Conservation (phyloP, 2,329 filamentous ascomycete genomes). For the Teratosphaeria destructans region DNA sequence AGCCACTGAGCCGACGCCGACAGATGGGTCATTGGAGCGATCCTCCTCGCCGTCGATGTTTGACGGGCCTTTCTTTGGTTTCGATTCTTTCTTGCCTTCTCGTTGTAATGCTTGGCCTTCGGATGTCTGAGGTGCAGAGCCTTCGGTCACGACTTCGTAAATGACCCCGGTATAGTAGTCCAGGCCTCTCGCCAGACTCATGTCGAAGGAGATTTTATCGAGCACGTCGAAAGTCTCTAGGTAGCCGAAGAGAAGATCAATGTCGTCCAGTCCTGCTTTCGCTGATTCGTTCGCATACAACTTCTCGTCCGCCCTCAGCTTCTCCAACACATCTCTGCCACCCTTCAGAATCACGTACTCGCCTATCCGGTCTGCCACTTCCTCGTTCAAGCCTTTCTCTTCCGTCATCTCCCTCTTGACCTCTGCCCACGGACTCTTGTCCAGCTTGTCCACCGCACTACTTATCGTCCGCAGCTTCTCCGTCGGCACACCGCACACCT, state of each 20-base stretch:
- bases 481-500: slow-evolving; percentile 76
- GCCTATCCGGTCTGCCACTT: slow-evolving; percentile 78
- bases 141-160: slow-evolving; percentile 79
- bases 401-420: slow-evolving; percentile 89
- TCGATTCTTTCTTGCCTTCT: slow-evolving; percentile 41
- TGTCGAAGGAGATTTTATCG: slow-evolving; percentile 73
- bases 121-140: slow-evolving; percentile 49
- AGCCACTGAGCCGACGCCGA: slow-evolving; percentile 79
- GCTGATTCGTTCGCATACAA: slow-evolving; percentile 63
- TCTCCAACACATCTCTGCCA: slow-evolving; percentile 58
- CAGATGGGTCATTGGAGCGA: slow-evolving; percentile 64
- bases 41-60: slow-evolving; percentile 46
- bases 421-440: slow-evolving; percentile 79
- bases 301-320: slow-evolving; percentile 44
- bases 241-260: slow-evolving; percentile 71
- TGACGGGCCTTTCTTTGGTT: slow-evolving; percentile 31
- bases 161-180: slow-evolving; percentile 89
- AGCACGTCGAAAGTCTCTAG: slow-evolving; percentile 66
- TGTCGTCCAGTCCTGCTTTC: slow-evolving; percentile 69
- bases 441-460: slow-evolving; percentile 89
- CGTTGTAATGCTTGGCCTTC: slow-evolving; percentile 36
- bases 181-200: slow-evolving; percentile 81
- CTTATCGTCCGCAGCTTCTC: slow-evolving; percentile 85
- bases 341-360: slow-evolving; percentile 73
- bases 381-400: slow-evolving; percentile 69